A percentile compares a stretch with the other conserved stretches of the same genome.
These are phyloP conservation scores for Chrysochromulina parva DNA, from an alignment of 78 protist species.

Conservation along the genomic window DNA sequence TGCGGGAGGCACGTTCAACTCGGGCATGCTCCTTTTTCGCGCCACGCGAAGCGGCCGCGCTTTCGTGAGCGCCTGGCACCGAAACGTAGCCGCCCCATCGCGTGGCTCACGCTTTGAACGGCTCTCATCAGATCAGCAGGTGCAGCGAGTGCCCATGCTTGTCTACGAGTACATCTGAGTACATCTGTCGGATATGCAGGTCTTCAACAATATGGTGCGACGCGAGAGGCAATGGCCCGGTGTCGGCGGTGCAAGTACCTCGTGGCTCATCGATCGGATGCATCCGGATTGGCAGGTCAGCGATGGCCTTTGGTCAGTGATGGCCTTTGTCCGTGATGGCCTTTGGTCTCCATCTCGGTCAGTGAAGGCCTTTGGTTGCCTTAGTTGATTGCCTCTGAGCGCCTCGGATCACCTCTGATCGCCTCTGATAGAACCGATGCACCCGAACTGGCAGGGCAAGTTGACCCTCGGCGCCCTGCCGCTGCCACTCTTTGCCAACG, in stretches of 20 bases:
- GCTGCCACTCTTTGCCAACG: not conserved
- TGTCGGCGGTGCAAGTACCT: not conserved
- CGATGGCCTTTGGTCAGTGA: no score
- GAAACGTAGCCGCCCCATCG: not conserved
- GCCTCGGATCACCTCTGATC: not conserved
- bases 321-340: no score
- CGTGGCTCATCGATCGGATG: not conserved
- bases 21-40: not conserved
- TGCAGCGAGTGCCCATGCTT: no score
- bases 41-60: not conserved
- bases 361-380: no score
- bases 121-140: constrained; percentile 18
- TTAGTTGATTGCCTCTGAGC: no score
- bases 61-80: not conserved
- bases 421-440: not conserved
- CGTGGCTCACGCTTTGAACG: not conserved
- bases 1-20: not conserved
- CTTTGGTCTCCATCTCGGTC: no score
- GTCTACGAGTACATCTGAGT: no score
- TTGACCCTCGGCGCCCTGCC: not conserved
- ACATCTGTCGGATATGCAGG: not conserved
- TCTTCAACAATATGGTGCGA: not conserved
- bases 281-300: no score
- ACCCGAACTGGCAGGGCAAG: not conserved
- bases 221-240: not conserved